Evolutionary conservation across 192 early-diverging fungal genomes (phyloP).

Genomic region (Ambispora gerdemannii): DNA sequence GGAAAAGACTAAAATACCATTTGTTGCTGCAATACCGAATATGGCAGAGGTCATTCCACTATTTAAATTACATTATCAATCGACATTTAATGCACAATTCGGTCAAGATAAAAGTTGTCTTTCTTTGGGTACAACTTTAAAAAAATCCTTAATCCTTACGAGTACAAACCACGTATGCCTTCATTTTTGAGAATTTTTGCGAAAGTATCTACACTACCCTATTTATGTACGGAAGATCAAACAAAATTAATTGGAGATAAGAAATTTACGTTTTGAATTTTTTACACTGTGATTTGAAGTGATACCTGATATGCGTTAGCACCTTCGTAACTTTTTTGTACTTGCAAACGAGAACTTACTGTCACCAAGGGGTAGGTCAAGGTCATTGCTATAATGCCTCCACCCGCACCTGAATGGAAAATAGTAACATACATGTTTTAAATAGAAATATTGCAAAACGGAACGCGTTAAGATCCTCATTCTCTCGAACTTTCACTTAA

Average conservation of each 20-base stretch:
- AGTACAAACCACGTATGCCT: constrained; percentile 85
- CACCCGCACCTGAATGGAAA: constrained; percentile 64
- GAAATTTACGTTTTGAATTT: neutral
- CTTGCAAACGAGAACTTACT: constrained; percentile 77
- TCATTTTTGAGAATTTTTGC: constrained; percentile 87
- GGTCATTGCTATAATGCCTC: constrained; percentile 88
- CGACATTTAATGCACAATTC: neutral
- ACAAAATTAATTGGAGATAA: neutral
- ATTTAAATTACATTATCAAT: too few relatives aligned
- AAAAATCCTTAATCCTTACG: constrained; percentile 51
- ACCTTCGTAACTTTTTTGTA: constrained; percentile 62
- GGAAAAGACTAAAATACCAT: constrained; percentile 49
- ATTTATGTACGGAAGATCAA: too few relatives aligned
- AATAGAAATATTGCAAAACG: neutral
- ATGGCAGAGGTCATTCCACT: constrained; percentile 92
- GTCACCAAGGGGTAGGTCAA: constrained; percentile 89
- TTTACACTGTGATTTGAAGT: neutral
- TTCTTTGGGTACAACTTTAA: neutral
- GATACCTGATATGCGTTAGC: constrained; percentile 62
- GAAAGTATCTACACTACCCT: constrained; percentile 71
- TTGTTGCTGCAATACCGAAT: constrained; percentile 95
- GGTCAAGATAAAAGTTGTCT: neutral
- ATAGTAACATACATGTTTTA: constrained; percentile 1
- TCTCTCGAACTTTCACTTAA: neutral
- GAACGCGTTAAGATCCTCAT: neutral